These are phyloP conservation scores for Craterostigma plantagineum DNA, from an alignment of 257 asterid genomes.

Conservation along the genomic window DNA sequence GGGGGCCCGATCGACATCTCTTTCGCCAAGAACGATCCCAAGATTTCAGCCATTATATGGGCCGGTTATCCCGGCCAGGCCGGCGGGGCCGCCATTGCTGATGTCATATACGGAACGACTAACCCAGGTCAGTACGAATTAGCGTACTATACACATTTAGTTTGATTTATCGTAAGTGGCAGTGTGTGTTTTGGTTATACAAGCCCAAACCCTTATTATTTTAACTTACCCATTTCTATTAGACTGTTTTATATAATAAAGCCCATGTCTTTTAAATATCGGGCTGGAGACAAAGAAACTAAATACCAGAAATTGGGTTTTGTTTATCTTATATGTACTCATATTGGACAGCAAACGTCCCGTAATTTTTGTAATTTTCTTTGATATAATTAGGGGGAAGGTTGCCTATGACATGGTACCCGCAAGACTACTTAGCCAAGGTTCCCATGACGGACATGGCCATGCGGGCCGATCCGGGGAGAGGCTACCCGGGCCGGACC, in stretches of 20 bases:
- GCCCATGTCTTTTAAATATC: no score
- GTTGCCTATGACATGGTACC: slow-evolving; percentile 73
- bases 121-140: slow-evolving; percentile 36
- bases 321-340: no score
- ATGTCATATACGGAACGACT: slow-evolving; percentile 51
- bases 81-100: slow-evolving; percentile 85
- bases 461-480: slow-evolving; percentile 55
- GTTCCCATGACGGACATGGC: slow-evolving; percentile 55
- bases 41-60: slow-evolving; percentile 58
- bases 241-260: no score
- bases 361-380: background rate
- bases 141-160: background rate
- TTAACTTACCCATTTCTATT: no score
- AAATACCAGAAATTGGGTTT: no score
- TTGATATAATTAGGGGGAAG: slow-evolving; percentile 38
- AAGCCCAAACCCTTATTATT: no score
- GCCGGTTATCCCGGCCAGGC: slow-evolving; percentile 92
- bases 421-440: slow-evolving; percentile 27
- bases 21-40: slow-evolving; percentile 58
- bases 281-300: no score
- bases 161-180: background rate
- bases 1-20: slow-evolving; percentile 80
- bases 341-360: background rate
- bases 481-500: slow-evolving; percentile 81
- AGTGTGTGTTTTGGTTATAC: no score